Base-by-base conservation (phyloP, 345 rosid genomes). In the Psidium friedrichsthalianum region DNA sequence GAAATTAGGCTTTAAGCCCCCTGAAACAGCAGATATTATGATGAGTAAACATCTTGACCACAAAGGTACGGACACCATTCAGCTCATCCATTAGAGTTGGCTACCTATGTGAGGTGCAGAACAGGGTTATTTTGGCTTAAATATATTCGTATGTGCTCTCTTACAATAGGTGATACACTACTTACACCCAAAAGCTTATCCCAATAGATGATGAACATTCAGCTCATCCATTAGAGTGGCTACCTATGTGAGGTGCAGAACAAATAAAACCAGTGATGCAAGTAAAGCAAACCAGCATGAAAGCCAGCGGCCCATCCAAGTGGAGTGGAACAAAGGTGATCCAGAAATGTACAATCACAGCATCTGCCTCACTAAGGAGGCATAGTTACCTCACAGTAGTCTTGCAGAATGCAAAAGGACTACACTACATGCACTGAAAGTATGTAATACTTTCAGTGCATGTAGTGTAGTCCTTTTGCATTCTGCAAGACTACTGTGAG, bases 1-100 rank as follows among this genome's bases (percentile, higher is more conserved):
- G 83, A 92, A 83, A 87, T 93, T 94, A 49, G 97, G 97, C 85
- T 90, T 90, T 2, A 91, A 89, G 22, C 94, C 95, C 76, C 97
- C 94, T 93, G 87, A 59, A 74, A 83, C 12, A 82, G 76, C 24
- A 82, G 51, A 16, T 52, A 51, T 27, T 52, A 32, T 20, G 25
- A 51, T 52, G 42, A 82, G 57, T 21, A 6, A 4, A 54, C 40
- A 32, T 64, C 18, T 8, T 82, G 0, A 80, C 54, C 29, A 44
- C 53, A 42, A 13, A 49, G 12, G 44, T 1, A 11, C 11, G 2
- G 76, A 64, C 22, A 32, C 2, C 3, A n/a, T n/a, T n/a, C n/a
- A n/a, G n/a, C n/a, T n/a, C n/a, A n/a, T n/a, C n/a, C n/a, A n/a
- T n/a, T n/a, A n/a, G n/a, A n/a, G n/a, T n/a, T n/a, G n/a, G n/a